Percentiles rank a stretch among this genome's conserved stretches.
These are phyloP conservation scores for Aureobasidium zeae DNA, from an alignment of 2,329 filamentous ascomycete genomes.

Conservation along the genomic window DNA sequence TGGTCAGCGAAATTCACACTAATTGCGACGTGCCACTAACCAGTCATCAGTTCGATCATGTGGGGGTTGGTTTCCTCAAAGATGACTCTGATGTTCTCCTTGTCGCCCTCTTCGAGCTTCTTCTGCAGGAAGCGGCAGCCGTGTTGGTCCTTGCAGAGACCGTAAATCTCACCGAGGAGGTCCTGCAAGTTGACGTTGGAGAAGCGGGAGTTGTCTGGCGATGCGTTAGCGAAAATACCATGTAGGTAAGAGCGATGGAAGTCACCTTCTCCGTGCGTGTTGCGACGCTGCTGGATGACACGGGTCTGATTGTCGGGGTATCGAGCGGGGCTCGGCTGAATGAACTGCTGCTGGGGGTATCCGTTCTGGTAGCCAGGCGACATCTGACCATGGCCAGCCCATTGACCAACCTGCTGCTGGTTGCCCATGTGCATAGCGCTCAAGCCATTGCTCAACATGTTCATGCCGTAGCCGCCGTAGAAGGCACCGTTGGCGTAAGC, in stretches of 20 bases:
- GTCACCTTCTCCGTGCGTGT: slow-evolving; percentile 61
- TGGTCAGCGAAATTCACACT: slow-evolving; percentile 19
- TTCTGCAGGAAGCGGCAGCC: slow-evolving; percentile 95
- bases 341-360: slow-evolving; percentile 41
- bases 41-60: slow-evolving; percentile 93
- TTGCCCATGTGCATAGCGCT: slow-evolving; percentile 51
- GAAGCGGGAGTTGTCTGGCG: slow-evolving; percentile 56
- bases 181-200: slow-evolving; percentile 74
- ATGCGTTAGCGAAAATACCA: neutral
- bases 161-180: slow-evolving; percentile 74
- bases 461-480: slow-evolving; percentile 46
- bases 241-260: neutral
- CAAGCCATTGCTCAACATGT: slow-evolving; percentile 60
- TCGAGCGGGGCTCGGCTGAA: slow-evolving; percentile 39
- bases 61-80: slow-evolving; percentile 89
- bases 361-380: slow-evolving; percentile 35
- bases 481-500: slow-evolving; percentile 29
- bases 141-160: slow-evolving; percentile 93
- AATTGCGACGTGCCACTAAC: slow-evolving; percentile 27
- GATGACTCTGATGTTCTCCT: slow-evolving; percentile 81
- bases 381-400: slow-evolving; percentile 14
- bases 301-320: slow-evolving; percentile 63
- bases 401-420: slow-evolving; percentile 28
- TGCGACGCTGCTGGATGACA: slow-evolving; percentile 65
- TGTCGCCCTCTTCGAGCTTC: slow-evolving; percentile 83